phyloP scores from a whole-genome alignment of 2,329 filamentous ascomycete species.

The Paraphaeosphaeria minitans region DNA sequence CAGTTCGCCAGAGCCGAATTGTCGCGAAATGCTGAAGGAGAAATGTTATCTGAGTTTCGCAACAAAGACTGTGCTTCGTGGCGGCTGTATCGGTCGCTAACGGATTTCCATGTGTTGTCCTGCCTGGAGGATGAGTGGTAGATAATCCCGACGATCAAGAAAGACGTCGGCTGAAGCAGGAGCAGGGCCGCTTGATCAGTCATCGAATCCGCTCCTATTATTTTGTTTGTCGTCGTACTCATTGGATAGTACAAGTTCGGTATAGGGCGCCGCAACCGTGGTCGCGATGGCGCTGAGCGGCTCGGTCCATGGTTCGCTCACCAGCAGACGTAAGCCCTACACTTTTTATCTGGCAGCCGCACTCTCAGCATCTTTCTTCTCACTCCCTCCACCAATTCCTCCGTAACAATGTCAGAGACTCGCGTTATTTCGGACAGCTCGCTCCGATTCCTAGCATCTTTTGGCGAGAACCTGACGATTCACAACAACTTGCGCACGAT shows the following conservation, averaged over 20 bases:
- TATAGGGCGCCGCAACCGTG: no score
- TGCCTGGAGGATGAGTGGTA: not conserved
- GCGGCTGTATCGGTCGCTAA: not conserved
- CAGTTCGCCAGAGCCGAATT: not conserved
- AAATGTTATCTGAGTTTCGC: not conserved
- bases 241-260: no score
- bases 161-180: not conserved
- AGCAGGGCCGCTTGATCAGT: not conserved
- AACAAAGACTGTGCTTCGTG: not conserved
- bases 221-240: not conserved
- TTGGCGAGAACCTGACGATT: not conserved
- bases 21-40: not conserved
- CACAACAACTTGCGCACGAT: not conserved
- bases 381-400: not conserved
- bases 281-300: not conserved
- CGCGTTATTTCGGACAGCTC: not conserved
- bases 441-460: not conserved
- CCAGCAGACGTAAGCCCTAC: not conserved
- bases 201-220: not conserved
- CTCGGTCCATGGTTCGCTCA: not conserved
- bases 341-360: not conserved
- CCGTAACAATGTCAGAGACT: not conserved
- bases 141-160: not conserved
- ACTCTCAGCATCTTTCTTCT: not conserved
- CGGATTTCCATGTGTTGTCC: not conserved